phyloP scores from a whole-genome alignment of 495 filamentous ascomycete genomes.

The Penicillium ucsense region DNA sequence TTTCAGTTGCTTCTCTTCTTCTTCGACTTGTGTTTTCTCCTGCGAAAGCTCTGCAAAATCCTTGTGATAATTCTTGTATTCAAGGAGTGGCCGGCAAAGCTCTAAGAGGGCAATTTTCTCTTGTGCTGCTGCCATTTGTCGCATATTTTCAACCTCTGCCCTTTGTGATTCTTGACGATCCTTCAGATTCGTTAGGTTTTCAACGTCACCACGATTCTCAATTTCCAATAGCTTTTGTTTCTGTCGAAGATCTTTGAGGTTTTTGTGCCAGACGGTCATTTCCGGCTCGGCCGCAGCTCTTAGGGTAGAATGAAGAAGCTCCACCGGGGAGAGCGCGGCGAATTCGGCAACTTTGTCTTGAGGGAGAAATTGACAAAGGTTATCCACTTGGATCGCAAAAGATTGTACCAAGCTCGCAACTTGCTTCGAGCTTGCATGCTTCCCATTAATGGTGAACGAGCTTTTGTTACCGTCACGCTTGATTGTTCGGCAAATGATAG shows the following conservation, averaged over 20 bases:
- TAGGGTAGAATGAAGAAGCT: slow-evolving; percentile 77
- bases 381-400: slow-evolving; percentile 89
- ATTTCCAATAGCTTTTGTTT: slow-evolving; percentile 57
- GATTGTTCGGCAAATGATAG: slow-evolving; percentile 65
- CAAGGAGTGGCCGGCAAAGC: slow-evolving; percentile 51
- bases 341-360: slow-evolving; percentile 97
- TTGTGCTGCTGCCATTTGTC: slow-evolving; percentile 61
- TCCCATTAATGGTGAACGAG: slow-evolving; percentile 61
- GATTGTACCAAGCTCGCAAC: slow-evolving; percentile 55
- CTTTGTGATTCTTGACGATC: slow-evolving; percentile 66
- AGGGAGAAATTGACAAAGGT: slow-evolving; percentile 93
- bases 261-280: slow-evolving; percentile 69
- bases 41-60: slow-evolving; percentile 34
- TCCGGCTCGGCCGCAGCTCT: slow-evolving; percentile 73
- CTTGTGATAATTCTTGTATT: slow-evolving; percentile 40
- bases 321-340: slow-evolving; percentile 71
- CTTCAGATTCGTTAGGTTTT: slow-evolving; percentile 55
- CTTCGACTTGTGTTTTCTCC: slow-evolving; percentile 33
- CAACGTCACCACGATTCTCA: slow-evolving; percentile 48
- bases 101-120: slow-evolving; percentile 57
- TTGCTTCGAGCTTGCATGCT: slow-evolving; percentile 42
- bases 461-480: slow-evolving; percentile 71
- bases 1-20: slow-evolving; percentile 47
- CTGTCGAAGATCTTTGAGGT: slow-evolving; percentile 58
- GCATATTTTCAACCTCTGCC: slow-evolving; percentile 74